These are phyloP conservation scores for Nymphaea colorata DNA, from an alignment of 164 flowering plant genomes.

Conservation along the genomic window DNA sequence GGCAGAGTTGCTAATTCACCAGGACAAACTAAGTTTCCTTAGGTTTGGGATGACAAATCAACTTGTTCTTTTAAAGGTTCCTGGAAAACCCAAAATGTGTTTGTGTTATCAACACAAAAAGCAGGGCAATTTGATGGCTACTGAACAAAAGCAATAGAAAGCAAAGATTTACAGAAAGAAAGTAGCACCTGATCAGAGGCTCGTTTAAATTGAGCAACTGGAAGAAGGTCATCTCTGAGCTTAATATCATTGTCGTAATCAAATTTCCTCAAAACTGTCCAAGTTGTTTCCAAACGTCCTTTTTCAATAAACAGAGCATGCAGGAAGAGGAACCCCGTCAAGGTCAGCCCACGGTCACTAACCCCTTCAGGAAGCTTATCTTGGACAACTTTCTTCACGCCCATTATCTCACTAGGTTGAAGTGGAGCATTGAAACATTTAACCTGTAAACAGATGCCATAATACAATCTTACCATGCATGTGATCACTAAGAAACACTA, in stretches of 20 bases:
- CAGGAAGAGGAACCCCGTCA: conserved; percentile 87
- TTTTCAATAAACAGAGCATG: conserved; percentile 96
- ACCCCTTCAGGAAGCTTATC: conserved; percentile 91
- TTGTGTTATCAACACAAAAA: too few species aligned
- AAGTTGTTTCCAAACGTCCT: conserved; percentile 95
- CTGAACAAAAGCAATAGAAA: background rate
- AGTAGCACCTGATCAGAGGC: conserved; percentile 75
- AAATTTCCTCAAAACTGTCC: conserved; percentile 95
- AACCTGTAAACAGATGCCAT: conserved; percentile 34
- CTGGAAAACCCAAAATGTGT: too few species aligned
- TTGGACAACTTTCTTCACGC: conserved; percentile 89
- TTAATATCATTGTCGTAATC: conserved; percentile 88
- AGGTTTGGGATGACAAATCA: too few species aligned
- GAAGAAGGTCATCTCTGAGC: conserved; percentile 62
- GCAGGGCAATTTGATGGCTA: too few species aligned
- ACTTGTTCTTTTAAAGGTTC: too few species aligned
- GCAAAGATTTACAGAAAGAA: background rate
- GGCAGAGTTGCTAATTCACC: too few species aligned
- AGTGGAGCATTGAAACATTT: conserved; percentile 94
- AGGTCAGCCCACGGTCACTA: conserved; percentile 75
- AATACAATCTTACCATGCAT: background rate
- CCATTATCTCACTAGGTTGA: conserved; percentile 83
- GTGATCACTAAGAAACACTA: background rate
- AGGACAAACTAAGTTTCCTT: too few species aligned
- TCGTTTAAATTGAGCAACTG: conserved; percentile 35